These are phyloP conservation scores for Tolypocladium ovalisporum DNA, from an alignment of 2,329 filamentous ascomycete species.

Conservation along the genomic window DNA sequence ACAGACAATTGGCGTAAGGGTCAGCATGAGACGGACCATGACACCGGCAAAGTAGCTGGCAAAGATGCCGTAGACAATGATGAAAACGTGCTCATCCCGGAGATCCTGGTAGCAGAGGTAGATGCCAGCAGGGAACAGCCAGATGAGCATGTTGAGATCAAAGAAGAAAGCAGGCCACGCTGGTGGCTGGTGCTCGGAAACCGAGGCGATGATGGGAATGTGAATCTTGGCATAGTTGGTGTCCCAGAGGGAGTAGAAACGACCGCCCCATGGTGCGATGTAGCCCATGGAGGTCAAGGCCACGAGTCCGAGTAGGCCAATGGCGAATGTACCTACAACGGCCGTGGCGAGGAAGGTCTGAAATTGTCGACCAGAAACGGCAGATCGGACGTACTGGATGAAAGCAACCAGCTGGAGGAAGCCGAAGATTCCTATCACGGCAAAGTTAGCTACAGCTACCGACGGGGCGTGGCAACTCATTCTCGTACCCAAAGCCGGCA, in stretches of 20 bases:
- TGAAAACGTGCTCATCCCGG: slow-evolving; percentile 92
- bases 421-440: slow-evolving; percentile 69
- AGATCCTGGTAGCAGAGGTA: slow-evolving; percentile 96
- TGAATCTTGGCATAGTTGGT: slow-evolving; percentile 98
- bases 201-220: slow-evolving; percentile 98
- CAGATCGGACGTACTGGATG: slow-evolving; percentile 80
- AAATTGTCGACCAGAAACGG: slow-evolving; percentile 87
- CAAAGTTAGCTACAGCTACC: slow-evolving; percentile 7
- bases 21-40: slow-evolving; percentile 99
- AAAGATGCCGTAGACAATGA: slow-evolving; percentile 93
- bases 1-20: slow-evolving; percentile 90
- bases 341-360: slow-evolving; percentile 75
- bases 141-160: slow-evolving; percentile 95
- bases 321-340: slow-evolving; percentile 61
- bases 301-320: slow-evolving; percentile 66
- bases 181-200: slow-evolving; percentile 97
- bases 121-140: slow-evolving; percentile 96
- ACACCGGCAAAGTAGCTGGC: slow-evolving; percentile 98
- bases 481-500: slow-evolving; percentile 75
- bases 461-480: slow-evolving; percentile 13
- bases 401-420: slow-evolving; percentile 89
- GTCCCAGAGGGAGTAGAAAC: slow-evolving; percentile 99
- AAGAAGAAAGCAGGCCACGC: slow-evolving; percentile 99
- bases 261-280: slow-evolving; percentile 94
- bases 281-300: slow-evolving; percentile 81